Base-by-base conservation (phyloP, 139 green algal genomes). In the Coccomyxa sp. region DNA sequence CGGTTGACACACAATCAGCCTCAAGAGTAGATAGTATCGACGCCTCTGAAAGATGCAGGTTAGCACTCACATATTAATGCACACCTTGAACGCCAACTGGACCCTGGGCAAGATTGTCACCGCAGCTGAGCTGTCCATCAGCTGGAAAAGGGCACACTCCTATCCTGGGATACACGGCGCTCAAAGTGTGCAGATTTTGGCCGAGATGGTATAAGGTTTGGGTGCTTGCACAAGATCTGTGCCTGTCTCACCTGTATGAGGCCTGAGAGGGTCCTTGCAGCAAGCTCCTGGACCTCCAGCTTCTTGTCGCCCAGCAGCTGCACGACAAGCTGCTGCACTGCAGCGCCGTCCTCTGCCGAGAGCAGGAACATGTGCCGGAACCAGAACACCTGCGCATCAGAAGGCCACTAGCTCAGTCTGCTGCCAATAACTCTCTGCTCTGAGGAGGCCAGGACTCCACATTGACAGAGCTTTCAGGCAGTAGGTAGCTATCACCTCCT, bases 311-410 rank as follows among this genome's bases (percentile, higher is more conserved):
- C 54, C 74, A 97, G 87, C 29, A 86, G 77, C 0, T 7, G 37
- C 55, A 90, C 41, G 40, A 93, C 91, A 39, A 79, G 39, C 18
- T 77, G 55, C 50, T 81, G 79, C 39, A 92, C 36, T 0, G n/a
- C 37, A 5, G 68, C 40, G 0, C 39, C 77, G 24, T 85, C 78
- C 1, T 36, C 38, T 5, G 37, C 18, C 0, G 72, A 68, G 76
- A 97, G 84, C 84, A 94, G 75, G 78, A 93, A 94, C 27, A 75
- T 79, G 83, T 94, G 88, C 4, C 91, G 87, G 86, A 95, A 98
- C 87, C 89, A 94, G 54, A 96, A 95, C 79, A 86, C 89, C 81
- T 84, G 81, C 33, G 37, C 33, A 64, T 3, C 18, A 6, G 27
- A 64, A 64, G 18, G 18, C 44, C 50, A 64, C 2, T n/a, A n/a